Conservation (phyloP, 257 asterid genomes). For the Cordia subcordata region DNA sequence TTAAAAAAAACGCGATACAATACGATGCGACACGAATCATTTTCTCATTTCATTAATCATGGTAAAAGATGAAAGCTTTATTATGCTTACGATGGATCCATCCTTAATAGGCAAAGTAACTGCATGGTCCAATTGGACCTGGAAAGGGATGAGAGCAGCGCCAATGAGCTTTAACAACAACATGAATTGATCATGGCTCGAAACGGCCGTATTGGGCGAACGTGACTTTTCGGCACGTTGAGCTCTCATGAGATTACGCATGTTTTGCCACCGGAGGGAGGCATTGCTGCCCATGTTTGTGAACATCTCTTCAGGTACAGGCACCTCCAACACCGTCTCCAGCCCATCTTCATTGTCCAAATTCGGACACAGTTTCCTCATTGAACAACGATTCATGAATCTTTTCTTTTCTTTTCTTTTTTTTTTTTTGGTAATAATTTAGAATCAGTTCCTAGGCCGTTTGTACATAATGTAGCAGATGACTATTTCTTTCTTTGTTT, state of each 20-base stretch:
- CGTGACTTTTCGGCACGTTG: conserved; percentile 31
- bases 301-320: conserved; percentile 84
- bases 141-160: conserved; percentile 74
- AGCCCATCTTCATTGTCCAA: conserved; percentile 58
- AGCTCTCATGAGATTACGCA: conserved; percentile 60
- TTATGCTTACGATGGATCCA: conserved; percentile 56
- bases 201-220: conserved; percentile 15
- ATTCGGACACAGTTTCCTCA: conserved; percentile 67
- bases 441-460: conserved; percentile 6
- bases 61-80: neutral
- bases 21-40: too few relatives aligned
- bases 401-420: too few relatives aligned
- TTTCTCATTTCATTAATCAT: neutral
- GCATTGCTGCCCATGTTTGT: conserved; percentile 60
- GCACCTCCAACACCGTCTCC: conserved; percentile 88
- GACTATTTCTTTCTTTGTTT: neutral
- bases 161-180: conserved; percentile 74
- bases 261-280: conserved; percentile 67
- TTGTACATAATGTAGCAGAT: too few relatives aligned
- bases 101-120: conserved; percentile 47
- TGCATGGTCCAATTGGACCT: conserved; percentile 50
- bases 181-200: conserved; percentile 57
- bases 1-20: too few relatives aligned
- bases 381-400: conserved; percentile 5
- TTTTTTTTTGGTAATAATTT: too few relatives aligned